phyloP scores from a whole-genome alignment of 331 rosid genomes.

The Acacia concinna region DNA sequence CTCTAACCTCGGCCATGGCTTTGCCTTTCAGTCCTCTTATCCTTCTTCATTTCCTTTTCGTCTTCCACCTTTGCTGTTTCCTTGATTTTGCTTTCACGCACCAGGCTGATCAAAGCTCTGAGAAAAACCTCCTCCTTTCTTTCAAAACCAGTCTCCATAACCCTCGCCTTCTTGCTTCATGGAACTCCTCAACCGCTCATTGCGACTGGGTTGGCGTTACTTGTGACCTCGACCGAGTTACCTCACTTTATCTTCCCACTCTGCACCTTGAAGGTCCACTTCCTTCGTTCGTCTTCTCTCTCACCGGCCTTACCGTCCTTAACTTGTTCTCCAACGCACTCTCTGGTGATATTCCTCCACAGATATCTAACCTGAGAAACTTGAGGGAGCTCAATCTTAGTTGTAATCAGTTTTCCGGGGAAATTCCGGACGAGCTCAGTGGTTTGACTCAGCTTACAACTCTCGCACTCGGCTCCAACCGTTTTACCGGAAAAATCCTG shows the following conservation, averaged over 20 bases:
- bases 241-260: constrained; percentile 56
- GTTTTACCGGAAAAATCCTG: constrained; percentile 56
- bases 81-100: constrained; percentile 29
- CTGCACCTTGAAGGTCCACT: constrained; percentile 51
- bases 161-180: constrained; percentile 48
- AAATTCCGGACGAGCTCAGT: constrained; percentile 44
- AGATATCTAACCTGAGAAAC: constrained; percentile 36
- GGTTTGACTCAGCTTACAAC: constrained; percentile 42
- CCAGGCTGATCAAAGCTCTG: constrained; percentile 38
- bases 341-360: constrained; percentile 60
- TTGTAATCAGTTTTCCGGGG: constrained; percentile 44
- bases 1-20: constrained; percentile 18
- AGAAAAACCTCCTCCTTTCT: constrained; percentile 52
- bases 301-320: constrained; percentile 51
- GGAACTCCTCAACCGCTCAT: constrained; percentile 56
- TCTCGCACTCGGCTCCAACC: constrained; percentile 62
- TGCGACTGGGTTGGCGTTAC: constrained; percentile 81
- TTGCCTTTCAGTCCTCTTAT: constrained; percentile 31
- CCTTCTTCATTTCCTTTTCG: constrained; percentile 28
- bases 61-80: constrained; percentile 20
- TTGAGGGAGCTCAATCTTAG: constrained; percentile 40
- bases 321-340: constrained; percentile 64
- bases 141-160: constrained; percentile 59
- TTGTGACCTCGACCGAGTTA: constrained; percentile 72
- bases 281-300: constrained; percentile 49